Evolutionary conservation across 2,329 filamentous ascomycete species (phyloP).

Genomic region (Sporothrix phasma): DNA sequence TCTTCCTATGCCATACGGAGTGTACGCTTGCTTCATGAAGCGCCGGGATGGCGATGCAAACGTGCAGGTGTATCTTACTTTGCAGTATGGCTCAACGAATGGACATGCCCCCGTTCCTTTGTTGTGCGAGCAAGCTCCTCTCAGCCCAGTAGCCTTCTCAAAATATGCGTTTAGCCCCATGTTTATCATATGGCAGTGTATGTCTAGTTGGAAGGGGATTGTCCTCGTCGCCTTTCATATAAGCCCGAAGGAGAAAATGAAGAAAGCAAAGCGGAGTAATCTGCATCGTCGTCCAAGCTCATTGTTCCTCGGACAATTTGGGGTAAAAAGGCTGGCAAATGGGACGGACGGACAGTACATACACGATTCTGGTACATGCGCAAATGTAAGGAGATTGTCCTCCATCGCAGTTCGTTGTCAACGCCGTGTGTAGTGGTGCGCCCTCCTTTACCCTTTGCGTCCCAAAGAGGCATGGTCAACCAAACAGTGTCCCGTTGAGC

Average conservation of each 20-base stretch:
- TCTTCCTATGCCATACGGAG: too few relatives aligned
- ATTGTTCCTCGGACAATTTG: not conserved
- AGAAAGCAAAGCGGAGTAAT: not conserved
- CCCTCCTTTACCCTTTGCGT: not conserved
- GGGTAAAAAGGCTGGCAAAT: not conserved
- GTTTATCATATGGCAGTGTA: not conserved
- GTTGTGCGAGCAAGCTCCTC: not conserved
- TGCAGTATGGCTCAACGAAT: not conserved
- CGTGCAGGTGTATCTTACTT: not conserved
- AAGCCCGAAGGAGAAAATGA: not conserved
- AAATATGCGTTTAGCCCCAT: not conserved
- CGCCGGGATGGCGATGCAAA: not conserved
- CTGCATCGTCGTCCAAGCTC: not conserved
- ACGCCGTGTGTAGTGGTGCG: slow-evolving; percentile 1
- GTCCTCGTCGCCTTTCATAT: too few relatives aligned
- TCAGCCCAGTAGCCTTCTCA: not conserved
- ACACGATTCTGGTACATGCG: not conserved
- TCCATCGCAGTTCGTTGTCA: not conserved
- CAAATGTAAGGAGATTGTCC: not conserved
- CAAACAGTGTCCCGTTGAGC: not conserved
- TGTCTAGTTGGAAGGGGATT: not conserved
- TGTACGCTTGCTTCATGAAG: not conserved
- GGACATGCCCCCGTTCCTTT: not conserved
- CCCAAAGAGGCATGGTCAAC: not conserved
- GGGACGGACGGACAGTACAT: not conserved